Evolutionary conservation across 331 rosid genomes (phyloP).

Genomic region (Cucumis variabilis): DNA sequence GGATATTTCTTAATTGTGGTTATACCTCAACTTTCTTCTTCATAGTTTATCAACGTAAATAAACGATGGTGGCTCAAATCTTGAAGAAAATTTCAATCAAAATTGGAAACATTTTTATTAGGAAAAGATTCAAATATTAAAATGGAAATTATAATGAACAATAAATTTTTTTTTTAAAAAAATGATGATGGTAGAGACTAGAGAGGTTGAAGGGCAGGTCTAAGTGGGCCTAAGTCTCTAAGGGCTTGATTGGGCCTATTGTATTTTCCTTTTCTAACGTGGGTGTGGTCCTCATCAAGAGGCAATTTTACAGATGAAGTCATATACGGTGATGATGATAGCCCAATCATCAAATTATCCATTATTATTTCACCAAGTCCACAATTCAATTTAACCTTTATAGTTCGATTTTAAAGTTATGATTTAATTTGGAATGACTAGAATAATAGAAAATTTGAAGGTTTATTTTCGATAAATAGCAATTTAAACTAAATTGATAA

Average conservation of each 20-base stretch:
- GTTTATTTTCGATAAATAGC: too few species aligned
- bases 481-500: too few species aligned
- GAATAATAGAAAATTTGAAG: too few species aligned
- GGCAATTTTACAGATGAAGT: too few species aligned
- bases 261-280: not conserved
- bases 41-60: not conserved
- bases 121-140: not conserved
- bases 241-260: slow-evolving; percentile 15
- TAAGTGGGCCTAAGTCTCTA: not conserved
- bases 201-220: not conserved
- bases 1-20: not conserved
- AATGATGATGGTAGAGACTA: not conserved
- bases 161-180: not conserved
- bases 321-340: too few species aligned
- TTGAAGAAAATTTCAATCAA: not conserved
- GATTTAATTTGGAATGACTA: too few species aligned
- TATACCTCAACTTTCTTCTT: too few species aligned
- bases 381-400: too few species aligned
- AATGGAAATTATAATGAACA: not conserved
- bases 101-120: not conserved
- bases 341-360: too few species aligned
- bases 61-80: not conserved
- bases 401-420: too few species aligned
- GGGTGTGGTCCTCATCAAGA: not conserved
- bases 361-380: too few species aligned